Evolutionary conservation across 495 filamentous ascomycete species (phyloP).

Genomic region (Annulohypoxylon moriforme): DNA sequence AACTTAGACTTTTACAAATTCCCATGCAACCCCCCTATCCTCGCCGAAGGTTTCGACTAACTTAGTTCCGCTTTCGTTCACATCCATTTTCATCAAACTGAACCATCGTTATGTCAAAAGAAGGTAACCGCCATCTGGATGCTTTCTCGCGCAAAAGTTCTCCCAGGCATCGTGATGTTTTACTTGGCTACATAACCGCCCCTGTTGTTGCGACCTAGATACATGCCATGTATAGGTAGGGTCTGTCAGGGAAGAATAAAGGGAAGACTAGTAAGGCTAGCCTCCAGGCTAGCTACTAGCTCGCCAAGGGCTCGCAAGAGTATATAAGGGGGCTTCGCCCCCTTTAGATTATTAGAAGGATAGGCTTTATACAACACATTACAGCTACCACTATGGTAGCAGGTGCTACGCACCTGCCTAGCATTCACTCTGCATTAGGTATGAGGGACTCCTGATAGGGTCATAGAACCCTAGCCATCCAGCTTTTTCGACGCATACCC

Average conservation of each 20-base stretch:
- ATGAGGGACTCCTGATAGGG: too few relatives aligned
- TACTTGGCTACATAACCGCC: conserved; percentile 10
- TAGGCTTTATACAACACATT: too few relatives aligned
- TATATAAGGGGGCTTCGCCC: too few relatives aligned
- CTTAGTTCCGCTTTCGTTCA: conserved; percentile 15
- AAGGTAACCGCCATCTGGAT: conserved; percentile 29
- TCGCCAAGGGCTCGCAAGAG: too few relatives aligned
- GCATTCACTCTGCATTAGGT: too few relatives aligned
- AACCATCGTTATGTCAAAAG: conserved; percentile 2
- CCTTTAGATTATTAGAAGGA: too few relatives aligned
- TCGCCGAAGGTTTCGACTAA: conserved; percentile 11
- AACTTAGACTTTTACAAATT: conserved; percentile 23
- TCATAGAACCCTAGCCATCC: conserved; percentile 58
- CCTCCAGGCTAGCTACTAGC: too few relatives aligned
- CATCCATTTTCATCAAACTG: conserved; percentile 16
- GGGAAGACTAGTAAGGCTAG: too few relatives aligned
- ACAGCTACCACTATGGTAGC: too few relatives aligned
- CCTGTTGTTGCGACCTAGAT: conserved; percentile 46
- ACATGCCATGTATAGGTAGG: conserved; percentile 43
- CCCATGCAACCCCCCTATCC: conserved; percentile 25
- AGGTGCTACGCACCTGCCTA: too few relatives aligned
- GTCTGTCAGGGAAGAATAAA: too few relatives aligned
- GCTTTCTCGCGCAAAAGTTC: conserved; percentile 24
- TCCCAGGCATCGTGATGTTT: conserved; percentile 19
- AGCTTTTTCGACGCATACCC: conserved; percentile 53